Percentiles rank a stretch among this genome's conserved stretches.
Conservation (phyloP, 495 filamentous ascomycete species). For the Lasiosphaeria ovina region DNA sequence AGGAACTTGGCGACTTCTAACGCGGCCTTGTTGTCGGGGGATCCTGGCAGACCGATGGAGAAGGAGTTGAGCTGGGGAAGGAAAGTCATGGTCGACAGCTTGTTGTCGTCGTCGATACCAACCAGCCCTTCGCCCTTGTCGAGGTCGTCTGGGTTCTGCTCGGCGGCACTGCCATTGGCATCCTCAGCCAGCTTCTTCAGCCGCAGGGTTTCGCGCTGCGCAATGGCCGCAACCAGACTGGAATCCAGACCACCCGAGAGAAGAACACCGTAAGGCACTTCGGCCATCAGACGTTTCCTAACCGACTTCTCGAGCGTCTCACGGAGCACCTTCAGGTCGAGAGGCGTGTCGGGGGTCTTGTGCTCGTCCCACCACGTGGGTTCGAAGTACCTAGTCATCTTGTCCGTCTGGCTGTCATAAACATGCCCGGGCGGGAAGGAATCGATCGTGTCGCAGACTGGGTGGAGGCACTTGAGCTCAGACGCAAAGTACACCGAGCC, state of each 20-base stretch:
- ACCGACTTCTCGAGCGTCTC: constrained; percentile 85
- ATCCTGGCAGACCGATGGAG: constrained; percentile 89
- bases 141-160: constrained; percentile 42
- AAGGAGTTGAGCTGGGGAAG: constrained; percentile 96
- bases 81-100: constrained; percentile 84
- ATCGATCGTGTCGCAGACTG: constrained; percentile 93
- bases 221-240: constrained; percentile 90
- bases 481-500: constrained; percentile 91
- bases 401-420: constrained; percentile 86
- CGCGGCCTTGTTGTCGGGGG: constrained; percentile 88
- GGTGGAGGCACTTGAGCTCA: constrained; percentile 89
- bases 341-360: constrained; percentile 70
- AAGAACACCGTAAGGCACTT: constrained; percentile 95
- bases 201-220: constrained; percentile 83
- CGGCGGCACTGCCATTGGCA: constrained; percentile 41
- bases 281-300: constrained; percentile 95
- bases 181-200: constrained; percentile 59
- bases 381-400: constrained; percentile 81
- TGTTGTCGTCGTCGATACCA: constrained; percentile 88
- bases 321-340: constrained; percentile 78
- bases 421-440: constrained; percentile 93
- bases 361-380: constrained; percentile 89
- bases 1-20: constrained; percentile 89
- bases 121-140: constrained; percentile 68
- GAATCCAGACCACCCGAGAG: constrained; percentile 96